phyloP scores from a whole-genome alignment of 768 basidiomycete species.

The Trichaptum fuscoviolaceum region DNA sequence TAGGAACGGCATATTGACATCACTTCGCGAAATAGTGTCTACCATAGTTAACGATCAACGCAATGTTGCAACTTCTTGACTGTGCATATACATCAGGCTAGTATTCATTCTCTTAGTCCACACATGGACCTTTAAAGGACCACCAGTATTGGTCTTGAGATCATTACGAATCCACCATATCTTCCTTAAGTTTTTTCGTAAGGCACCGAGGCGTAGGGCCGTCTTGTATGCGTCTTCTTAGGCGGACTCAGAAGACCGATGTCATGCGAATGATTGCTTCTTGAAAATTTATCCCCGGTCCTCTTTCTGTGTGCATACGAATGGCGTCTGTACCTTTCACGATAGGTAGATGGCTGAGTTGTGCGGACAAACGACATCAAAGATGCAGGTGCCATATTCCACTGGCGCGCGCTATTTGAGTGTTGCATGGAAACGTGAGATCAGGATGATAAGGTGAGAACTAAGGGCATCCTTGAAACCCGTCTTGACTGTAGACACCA shows the following conservation, averaged over 20 bases:
- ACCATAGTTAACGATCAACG: too few relatives aligned
- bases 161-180: too few relatives aligned
- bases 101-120: too few relatives aligned
- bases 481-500: too few relatives aligned
- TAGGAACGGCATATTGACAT: too few relatives aligned
- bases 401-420: not conserved
- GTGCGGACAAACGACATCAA: not conserved
- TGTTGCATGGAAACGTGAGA: not conserved
- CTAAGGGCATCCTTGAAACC: too few relatives aligned
- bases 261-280: not conserved
- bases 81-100: too few relatives aligned
- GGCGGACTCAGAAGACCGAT: not conserved
- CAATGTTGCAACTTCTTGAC: too few relatives aligned
- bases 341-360: not conserved
- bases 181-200: not conserved
- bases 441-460: not conserved
- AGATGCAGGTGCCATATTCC: not conserved
- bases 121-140: too few relatives aligned
- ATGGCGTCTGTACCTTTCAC: not conserved
- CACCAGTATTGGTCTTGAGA: too few relatives aligned
- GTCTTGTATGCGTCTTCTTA: not conserved
- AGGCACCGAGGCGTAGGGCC: constrained; percentile 1
- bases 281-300: not conserved
- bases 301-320: not conserved
- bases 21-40: too few relatives aligned